Evolutionary conservation across 2,329 filamentous ascomycete species (phyloP).

Genomic region (Biscogniauxia marginata): DNA sequence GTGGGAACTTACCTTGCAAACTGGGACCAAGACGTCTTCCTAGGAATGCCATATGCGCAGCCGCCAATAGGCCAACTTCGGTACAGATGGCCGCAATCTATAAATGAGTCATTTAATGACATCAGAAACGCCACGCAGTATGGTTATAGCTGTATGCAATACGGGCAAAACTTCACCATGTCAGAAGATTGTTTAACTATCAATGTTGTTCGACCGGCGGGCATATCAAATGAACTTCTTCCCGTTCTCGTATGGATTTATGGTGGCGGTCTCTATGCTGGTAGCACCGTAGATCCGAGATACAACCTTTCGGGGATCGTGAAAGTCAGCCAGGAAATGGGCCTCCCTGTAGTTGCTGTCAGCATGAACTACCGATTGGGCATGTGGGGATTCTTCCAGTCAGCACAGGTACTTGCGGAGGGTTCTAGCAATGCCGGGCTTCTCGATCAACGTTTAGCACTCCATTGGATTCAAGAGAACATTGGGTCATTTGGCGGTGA

Average conservation of each 20-base stretch:
- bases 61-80: constrained; percentile 36
- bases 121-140: constrained; percentile 41
- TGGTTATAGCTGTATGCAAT: constrained; percentile 47
- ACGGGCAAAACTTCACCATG: constrained; percentile 39
- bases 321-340: constrained; percentile 48
- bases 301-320: constrained; percentile 67
- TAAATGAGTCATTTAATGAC: constrained; percentile 40
- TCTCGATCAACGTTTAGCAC: constrained; percentile 47
- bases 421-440: constrained; percentile 49
- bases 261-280: constrained; percentile 52
- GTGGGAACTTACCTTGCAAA: constrained; percentile 31
- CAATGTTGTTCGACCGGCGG: constrained; percentile 42
- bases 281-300: constrained; percentile 50
- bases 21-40: constrained; percentile 41
- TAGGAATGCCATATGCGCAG: constrained; percentile 41
- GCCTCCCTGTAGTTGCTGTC: constrained; percentile 53
- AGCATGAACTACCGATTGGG: constrained; percentile 54
- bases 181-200: constrained; percentile 49
- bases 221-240: constrained; percentile 31
- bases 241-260: constrained; percentile 58
- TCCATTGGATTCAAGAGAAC: constrained; percentile 54
- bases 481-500: constrained; percentile 52
- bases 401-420: constrained; percentile 41
- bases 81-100: constrained; percentile 36
- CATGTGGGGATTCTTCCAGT: constrained; percentile 54